phyloP scores from a whole-genome alignment of 2,329 filamentous ascomycete species.

The Aspergillus arachidicola region DNA sequence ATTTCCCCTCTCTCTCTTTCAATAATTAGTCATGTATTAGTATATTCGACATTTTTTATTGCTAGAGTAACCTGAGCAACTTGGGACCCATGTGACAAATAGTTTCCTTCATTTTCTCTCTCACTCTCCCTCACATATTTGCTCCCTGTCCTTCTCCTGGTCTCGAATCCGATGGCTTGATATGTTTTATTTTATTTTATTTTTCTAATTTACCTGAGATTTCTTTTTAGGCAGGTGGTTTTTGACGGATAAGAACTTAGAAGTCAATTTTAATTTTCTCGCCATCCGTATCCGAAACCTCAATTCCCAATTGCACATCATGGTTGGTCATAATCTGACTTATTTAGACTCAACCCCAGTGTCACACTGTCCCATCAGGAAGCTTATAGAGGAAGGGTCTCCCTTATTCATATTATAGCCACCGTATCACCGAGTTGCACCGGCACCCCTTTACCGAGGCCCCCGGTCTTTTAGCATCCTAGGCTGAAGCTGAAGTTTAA shows the following conservation, averaged over 20 bases:
- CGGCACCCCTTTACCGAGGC: background rate
- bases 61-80: background rate
- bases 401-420: background rate
- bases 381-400: background rate
- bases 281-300: background rate
- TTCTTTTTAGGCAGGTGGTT: background rate
- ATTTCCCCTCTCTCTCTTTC: background rate
- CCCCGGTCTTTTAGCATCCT: background rate
- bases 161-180: background rate
- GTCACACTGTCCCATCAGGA: background rate
- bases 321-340: background rate
- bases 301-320: background rate
- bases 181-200: background rate
- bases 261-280: background rate
- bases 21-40: conserved; percentile 1
- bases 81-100: background rate
- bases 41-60: background rate
- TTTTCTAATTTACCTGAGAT: background rate
- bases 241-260: conserved; percentile 1
- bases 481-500: conserved; percentile 1
- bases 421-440: conserved; percentile 8
- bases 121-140: background rate
- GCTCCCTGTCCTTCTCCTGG: background rate
- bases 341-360: background rate
- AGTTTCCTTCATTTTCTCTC: background rate